Evolutionary conservation across 2,329 filamentous ascomycete genomes (phyloP), one percentile per base, ranked within the genome.

Genomic region (Colletotrichum spaethianum): DNA sequence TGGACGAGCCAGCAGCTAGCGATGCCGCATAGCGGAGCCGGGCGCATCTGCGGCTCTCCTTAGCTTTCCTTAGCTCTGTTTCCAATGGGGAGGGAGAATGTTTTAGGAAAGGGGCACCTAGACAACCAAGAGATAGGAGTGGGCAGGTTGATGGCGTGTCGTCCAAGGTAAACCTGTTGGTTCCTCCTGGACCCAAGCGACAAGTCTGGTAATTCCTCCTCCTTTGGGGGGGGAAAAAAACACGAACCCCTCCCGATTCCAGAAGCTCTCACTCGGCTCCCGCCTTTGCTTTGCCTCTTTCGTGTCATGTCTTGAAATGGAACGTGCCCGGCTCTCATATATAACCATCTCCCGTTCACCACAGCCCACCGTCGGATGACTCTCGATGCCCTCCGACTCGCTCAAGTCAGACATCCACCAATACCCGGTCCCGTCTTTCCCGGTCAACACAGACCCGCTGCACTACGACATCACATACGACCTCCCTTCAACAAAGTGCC

Each of bases 361-460:
- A 63, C 31, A 48, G 23, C 31, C 62, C 26, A 38, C 66, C 48
- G 31, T 75, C 78, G 18, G 63, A 75, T 1, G 80, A 77, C 70
- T 68, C 59, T 52, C 48, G 66, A 68, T 68, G 66, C 59, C 26
- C 28, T 48, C 42, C 57, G 31, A 33, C 23, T 53, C 40, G 40
- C 40, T 40, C 42, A 68, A 42, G 50, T 36, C 44, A 28, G 31
- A 36, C 59, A 38, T 14, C 38, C 26, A 18, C 12, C 33, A 33
- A 18, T 53, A 53, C 12, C 18, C 46, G 36, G 23, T 26, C 18
- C 14, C n/a, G 42, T 46, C 38, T 16, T 53, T 26, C 31, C 33
- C 18, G 3, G 44, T 67, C 55, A 53, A 48, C 40, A 26, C 31
- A 12, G 11, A 62, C 36, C 31, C n/a, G 12, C 26, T 31, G 50